A percentile compares a stretch with the other conserved stretches of the same genome.
Evolutionary conservation across 495 filamentous ascomycete genomes (phyloP).

Genomic region (Parathielavia appendiculata): DNA sequence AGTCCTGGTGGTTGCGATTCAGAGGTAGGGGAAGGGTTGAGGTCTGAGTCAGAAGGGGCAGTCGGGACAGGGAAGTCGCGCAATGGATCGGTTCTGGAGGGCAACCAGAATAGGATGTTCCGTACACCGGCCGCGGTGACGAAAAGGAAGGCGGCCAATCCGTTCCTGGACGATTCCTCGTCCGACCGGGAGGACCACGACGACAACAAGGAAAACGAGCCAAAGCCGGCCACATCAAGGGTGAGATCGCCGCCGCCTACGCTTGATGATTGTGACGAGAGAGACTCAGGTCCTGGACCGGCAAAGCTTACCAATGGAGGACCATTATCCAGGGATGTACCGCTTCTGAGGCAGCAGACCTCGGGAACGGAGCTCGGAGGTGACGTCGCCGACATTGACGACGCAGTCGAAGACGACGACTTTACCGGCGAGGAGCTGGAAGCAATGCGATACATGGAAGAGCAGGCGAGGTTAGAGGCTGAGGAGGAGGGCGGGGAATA

Average conservation of each 20-base stretch:
- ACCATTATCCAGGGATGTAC: constrained; percentile 13
- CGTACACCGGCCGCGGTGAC: constrained; percentile 6
- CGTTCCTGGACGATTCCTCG: constrained; percentile 32
- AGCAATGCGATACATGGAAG: constrained; percentile 57
- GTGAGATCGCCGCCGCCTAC: constrained; percentile 16
- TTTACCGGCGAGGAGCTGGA: constrained; percentile 58
- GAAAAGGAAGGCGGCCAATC: constrained; percentile 21
- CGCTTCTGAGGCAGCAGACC: constrained; percentile 23
- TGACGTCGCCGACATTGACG: constrained; percentile 47
- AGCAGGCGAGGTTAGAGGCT: constrained; percentile 55
- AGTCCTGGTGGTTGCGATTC: neutral
- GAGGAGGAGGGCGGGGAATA: constrained; percentile 43
- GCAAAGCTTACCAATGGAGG: constrained; percentile 21
- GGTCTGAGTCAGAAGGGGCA: too few relatives aligned
- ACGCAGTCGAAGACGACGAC: constrained; percentile 44
- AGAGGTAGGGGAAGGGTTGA: neutral
- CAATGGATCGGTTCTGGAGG: neutral
- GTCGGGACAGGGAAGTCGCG: neutral
- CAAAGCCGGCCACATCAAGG: constrained; percentile 13
- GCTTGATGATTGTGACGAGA: neutral
- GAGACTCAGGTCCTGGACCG: neutral
- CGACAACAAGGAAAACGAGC: constrained; percentile 13
- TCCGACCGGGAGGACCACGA: constrained; percentile 23
- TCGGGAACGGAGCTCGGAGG: constrained; percentile 9
- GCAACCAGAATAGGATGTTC: too few relatives aligned